These are phyloP conservation scores for Neopestalotiopsis clavispora DNA, from an alignment of 2,329 filamentous ascomycete species.

Conservation along the genomic window DNA sequence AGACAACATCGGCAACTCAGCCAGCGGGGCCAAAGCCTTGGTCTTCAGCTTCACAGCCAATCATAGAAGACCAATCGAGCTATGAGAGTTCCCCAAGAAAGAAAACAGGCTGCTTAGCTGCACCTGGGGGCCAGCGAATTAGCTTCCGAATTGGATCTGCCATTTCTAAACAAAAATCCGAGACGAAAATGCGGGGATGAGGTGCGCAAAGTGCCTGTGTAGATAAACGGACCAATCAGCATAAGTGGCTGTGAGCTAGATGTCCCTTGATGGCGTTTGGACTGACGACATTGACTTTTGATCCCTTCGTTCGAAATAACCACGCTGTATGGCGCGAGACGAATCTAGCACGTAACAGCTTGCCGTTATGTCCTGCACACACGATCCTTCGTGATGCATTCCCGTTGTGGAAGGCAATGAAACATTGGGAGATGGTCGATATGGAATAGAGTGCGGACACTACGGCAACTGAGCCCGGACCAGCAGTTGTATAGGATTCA, in stretches of 20 bases:
- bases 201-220: background rate
- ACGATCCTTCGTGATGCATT: constrained; percentile 2
- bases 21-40: background rate
- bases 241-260: background rate
- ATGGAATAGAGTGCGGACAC: background rate
- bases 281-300: constrained; percentile 14
- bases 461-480: background rate
- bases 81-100: background rate
- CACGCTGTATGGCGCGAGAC: background rate
- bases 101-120: background rate
- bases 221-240: background rate
- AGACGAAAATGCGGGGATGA: background rate
- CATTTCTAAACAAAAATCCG: background rate
- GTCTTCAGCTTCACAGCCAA: background rate
- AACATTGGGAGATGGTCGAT: background rate
- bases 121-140: background rate
- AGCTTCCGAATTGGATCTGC: background rate
- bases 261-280: background rate
- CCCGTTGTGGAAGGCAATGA: background rate
- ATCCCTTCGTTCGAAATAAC: background rate
- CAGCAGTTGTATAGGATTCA: background rate
- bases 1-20: background rate
- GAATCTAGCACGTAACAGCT: background rate
- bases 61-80: background rate
- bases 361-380: background rate